Evolutionary conservation across 2,329 filamentous ascomycete genomes (phyloP).

Genomic region (Phyllosticta ampelicida): DNA sequence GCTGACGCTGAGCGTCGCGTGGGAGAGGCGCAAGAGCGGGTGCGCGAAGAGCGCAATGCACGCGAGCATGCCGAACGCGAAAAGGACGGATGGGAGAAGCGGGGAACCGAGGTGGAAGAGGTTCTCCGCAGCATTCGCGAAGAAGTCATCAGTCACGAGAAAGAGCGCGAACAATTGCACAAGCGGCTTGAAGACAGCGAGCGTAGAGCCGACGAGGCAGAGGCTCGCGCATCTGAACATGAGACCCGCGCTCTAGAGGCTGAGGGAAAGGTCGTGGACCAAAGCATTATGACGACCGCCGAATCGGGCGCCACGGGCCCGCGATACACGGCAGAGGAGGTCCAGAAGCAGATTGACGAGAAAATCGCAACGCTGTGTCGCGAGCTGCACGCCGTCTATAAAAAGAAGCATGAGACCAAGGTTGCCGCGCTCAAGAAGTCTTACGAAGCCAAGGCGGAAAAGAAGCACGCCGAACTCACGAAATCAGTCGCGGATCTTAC

Average conservation of each 20-base stretch:
- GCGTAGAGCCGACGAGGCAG: conserved; percentile 61
- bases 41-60: conserved; percentile 63
- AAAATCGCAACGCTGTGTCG: conserved; percentile 64
- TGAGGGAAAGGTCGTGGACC: conserved; percentile 60
- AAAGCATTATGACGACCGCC: conserved; percentile 44
- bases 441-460: conserved; percentile 81
- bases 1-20: conserved; percentile 86
- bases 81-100: conserved; percentile 72
- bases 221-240: conserved; percentile 64
- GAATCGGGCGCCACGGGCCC: conserved; percentile 21
- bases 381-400: conserved; percentile 87
- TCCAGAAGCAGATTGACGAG: conserved; percentile 67
- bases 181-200: conserved; percentile 65
- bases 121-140: conserved; percentile 70
- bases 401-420: conserved; percentile 94
- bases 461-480: conserved; percentile 73
- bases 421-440: conserved; percentile 74
- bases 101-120: conserved; percentile 74
- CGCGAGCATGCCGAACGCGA: conserved; percentile 65
- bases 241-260: conserved; percentile 34
- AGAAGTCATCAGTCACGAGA: conserved; percentile 66
- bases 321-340: conserved; percentile 30
- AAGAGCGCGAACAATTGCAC: conserved; percentile 70
- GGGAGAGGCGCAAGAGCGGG: conserved; percentile 70
- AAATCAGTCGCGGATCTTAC: conserved; percentile 55